A percentile compares a stretch with the other conserved stretches of the same genome.
phyloP scores from a whole-genome alignment of 768 basidiomycete species.

The Mycena galopus region DNA sequence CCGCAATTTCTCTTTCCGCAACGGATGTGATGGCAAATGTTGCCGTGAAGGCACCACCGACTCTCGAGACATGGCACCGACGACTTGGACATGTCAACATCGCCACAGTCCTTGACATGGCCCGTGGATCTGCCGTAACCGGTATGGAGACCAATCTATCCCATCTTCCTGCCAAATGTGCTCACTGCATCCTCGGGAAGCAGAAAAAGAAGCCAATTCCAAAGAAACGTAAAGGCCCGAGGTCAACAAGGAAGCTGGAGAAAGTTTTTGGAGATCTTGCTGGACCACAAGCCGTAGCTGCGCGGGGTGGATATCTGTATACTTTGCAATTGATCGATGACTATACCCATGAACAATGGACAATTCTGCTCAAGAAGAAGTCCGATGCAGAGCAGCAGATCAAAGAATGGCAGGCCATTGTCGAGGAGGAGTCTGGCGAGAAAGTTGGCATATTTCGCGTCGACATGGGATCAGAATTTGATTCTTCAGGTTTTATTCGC shows the following conservation, averaged over 20 bases:
- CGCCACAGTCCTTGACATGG: conserved; percentile 3
- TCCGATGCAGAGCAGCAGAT: too few relatives aligned
- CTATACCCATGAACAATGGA: too few relatives aligned
- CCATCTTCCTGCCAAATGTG: conserved; percentile 3
- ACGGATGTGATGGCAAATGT: neutral
- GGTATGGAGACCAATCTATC: conserved; percentile 5
- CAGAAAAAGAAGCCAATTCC: conserved; percentile 16
- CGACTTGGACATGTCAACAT: conserved; percentile 4
- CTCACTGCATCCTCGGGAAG: conserved; percentile 16
- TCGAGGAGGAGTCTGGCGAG: too few relatives aligned
- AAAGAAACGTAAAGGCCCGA: neutral
- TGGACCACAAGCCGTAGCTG: too few relatives aligned
- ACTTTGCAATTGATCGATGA: too few relatives aligned
- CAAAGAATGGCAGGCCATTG: too few relatives aligned
- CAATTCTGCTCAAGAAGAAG: too few relatives aligned
- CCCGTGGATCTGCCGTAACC: neutral
- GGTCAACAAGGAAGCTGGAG: neutral
- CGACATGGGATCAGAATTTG: too few relatives aligned
- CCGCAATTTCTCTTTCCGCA: too few relatives aligned
- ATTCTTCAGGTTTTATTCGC: too few relatives aligned
- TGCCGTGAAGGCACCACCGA: neutral
- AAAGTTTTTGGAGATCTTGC: conserved; percentile 11
- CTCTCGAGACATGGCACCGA: neutral
- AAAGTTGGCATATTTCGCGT: too few relatives aligned
- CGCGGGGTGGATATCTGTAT: too few relatives aligned